A percentile compares a stretch with the other conserved stretches of the same genome.
Evolutionary conservation across 352 stramenopile species (phyloP).

Genomic region (Globisporangium okanoganense): DNA sequence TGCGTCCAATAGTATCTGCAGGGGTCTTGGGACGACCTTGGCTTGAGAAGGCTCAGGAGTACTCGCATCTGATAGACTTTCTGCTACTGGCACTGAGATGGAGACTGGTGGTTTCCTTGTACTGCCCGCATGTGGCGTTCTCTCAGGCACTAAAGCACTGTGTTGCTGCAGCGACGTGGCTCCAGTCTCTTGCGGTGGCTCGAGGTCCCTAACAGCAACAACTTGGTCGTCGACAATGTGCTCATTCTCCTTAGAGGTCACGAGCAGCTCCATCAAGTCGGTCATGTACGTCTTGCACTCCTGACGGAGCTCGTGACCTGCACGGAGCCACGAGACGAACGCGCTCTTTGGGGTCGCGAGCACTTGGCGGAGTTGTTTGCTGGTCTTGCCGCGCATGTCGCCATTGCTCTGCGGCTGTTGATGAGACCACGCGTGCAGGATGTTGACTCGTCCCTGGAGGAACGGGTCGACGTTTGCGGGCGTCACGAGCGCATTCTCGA

Average conservation of each 20-base stretch:
- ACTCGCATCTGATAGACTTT: background rate
- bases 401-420: slow-evolving; percentile 44
- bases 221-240: slow-evolving; percentile 6
- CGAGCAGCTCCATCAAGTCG: slow-evolving; percentile 80
- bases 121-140: background rate
- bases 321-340: slow-evolving; percentile 88
- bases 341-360: slow-evolving; percentile 50
- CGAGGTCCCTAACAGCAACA: background rate
- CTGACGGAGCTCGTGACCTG: slow-evolving; percentile 86
- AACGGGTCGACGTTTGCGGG: slow-evolving; percentile 90
- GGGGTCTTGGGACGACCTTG: background rate
- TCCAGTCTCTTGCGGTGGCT: background rate
- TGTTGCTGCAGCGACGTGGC: background rate
- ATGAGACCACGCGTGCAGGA: slow-evolving; percentile 76
- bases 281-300: slow-evolving; percentile 82
- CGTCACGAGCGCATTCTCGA: slow-evolving; percentile 86
- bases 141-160: background rate
- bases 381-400: slow-evolving; percentile 48
- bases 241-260: slow-evolving; percentile 36
- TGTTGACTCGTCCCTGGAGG: slow-evolving; percentile 68
- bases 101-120: background rate
- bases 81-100: background rate
- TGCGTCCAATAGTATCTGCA: background rate
- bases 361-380: slow-evolving; percentile 44
- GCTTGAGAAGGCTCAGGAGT: background rate